A percentile compares a stretch with the other conserved stretches of the same genome.
phyloP scores from a whole-genome alignment of 2,329 filamentous ascomycete species.

The Neospermospora avenae region DNA sequence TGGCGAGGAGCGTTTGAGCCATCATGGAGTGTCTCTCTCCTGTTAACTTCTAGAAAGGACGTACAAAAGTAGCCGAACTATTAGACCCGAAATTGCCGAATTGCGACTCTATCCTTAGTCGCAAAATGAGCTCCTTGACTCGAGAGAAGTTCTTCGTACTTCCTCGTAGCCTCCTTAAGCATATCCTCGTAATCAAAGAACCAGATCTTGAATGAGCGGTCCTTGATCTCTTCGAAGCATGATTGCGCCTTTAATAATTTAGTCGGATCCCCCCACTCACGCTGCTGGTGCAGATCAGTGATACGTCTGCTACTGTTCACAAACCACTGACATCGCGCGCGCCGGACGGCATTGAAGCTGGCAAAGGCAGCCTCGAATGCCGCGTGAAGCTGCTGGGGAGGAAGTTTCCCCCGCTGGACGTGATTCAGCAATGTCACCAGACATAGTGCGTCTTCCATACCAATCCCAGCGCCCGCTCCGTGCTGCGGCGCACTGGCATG shows the following conservation, averaged over 20 bases:
- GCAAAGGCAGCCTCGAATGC: not conserved
- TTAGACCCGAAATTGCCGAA: too few species aligned
- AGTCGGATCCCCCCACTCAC: not conserved
- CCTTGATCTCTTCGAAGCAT: not conserved
- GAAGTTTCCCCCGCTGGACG: not conserved
- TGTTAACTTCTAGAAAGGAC: too few species aligned
- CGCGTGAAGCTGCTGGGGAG: not conserved
- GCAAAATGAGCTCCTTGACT: too few species aligned
- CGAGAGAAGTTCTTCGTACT: too few species aligned
- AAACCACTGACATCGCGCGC: not conserved
- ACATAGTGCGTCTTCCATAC: conserved; percentile 51
- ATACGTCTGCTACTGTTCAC: not conserved
- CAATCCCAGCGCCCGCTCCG: conserved; percentile 53
- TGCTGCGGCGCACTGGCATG: conserved; percentile 54
- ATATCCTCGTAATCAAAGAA: not conserved
- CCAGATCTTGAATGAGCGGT: not conserved
- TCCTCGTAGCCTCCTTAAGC: not conserved
- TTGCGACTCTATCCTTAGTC: too few species aligned
- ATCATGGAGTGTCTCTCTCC: too few species aligned
- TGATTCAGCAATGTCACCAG: conserved; percentile 28
- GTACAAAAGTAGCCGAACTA: too few species aligned
- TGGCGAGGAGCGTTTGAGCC: too few species aligned
- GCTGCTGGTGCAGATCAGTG: not conserved
- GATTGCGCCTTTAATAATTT: not conserved
- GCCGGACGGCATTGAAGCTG: not conserved